These are phyloP conservation scores for Rubia tinctorum DNA, from an alignment of 305 asterid species.

Conservation along the genomic window DNA sequence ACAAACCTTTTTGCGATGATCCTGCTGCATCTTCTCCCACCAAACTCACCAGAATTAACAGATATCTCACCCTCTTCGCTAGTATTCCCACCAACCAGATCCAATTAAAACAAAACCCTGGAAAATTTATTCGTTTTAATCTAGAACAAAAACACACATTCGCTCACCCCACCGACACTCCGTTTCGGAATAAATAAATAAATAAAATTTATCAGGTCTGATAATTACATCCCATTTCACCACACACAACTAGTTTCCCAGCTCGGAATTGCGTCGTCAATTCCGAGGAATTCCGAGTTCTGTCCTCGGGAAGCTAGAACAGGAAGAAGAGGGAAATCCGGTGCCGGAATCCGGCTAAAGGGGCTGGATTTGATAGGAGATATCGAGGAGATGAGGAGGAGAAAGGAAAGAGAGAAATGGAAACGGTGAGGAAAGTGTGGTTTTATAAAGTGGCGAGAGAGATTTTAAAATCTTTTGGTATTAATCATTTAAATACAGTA, in stretches of 20 bases:
- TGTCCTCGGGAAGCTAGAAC: neutral
- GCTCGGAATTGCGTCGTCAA: neutral
- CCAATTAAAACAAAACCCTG: constrained; percentile 7
- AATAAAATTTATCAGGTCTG: neutral
- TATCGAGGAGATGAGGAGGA: neutral
- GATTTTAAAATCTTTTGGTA: neutral
- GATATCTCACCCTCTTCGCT: neutral
- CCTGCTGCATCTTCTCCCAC: constrained; percentile 42
- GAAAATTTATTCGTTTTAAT: neutral
- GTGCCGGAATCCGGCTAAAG: neutral
- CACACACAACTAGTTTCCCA: neutral
- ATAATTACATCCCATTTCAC: neutral
- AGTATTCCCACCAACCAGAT: constrained; percentile 15
- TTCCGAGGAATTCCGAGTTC: neutral
- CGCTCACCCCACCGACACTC: constrained; percentile 16
- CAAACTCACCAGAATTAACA: constrained; percentile 14
- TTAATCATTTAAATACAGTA: neutral
- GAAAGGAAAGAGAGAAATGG: constrained; percentile 2
- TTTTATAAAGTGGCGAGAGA: constrained; percentile 8
- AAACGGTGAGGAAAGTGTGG: neutral
- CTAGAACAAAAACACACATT: constrained; percentile 6
- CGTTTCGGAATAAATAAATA: neutral
- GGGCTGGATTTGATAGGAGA: constrained; percentile 11
- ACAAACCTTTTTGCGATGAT: constrained; percentile 40
- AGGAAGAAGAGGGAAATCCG: neutral